These are phyloP conservation scores for Parachlorella kessleri DNA, from an alignment of 139 green algal species.

Conservation along the genomic window DNA sequence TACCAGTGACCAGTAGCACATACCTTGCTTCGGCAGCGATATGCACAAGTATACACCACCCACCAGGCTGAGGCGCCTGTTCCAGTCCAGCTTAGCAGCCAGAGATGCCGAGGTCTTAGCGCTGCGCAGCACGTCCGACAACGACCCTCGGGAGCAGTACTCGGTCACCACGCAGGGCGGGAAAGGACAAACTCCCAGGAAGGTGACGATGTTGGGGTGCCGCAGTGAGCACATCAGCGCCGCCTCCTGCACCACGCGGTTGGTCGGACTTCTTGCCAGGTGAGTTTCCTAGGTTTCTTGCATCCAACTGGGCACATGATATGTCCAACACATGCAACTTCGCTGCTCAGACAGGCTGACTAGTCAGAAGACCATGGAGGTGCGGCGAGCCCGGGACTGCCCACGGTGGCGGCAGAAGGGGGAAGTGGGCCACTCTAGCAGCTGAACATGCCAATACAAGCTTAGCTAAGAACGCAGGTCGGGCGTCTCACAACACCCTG, in stretches of 20 bases:
- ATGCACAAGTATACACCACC: no score
- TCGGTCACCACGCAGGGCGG: slow-evolving; percentile 35
- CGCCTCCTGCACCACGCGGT: slow-evolving; percentile 44
- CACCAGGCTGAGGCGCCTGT: slow-evolving; percentile 4
- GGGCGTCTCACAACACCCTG: no score
- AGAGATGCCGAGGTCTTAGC: slow-evolving; percentile 2
- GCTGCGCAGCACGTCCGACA: slow-evolving; percentile 53
- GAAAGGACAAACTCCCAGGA: slow-evolving; percentile 55
- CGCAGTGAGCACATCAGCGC: slow-evolving; percentile 55
- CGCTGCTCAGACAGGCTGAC: background rate
- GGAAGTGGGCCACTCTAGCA: background rate
- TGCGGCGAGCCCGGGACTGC: background rate
- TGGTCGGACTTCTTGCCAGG: no score
- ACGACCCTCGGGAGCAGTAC: slow-evolving; percentile 43
- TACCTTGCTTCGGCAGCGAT: no score
- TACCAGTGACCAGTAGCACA: no score
- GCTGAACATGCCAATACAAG: no score
- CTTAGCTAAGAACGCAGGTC: no score
- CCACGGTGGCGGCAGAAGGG: background rate
- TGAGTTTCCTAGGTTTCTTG: no score
- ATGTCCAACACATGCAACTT: background rate
- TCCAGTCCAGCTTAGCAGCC: slow-evolving; percentile 35
- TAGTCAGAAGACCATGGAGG: background rate
- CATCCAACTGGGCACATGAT: no score
- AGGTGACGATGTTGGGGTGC: slow-evolving; percentile 63